Percentiles rank a stretch among this genome's conserved stretches.
These are phyloP conservation scores for Stipa capillata DNA, from an alignment of 176 grass and related monocot species.

Conservation along the genomic window DNA sequence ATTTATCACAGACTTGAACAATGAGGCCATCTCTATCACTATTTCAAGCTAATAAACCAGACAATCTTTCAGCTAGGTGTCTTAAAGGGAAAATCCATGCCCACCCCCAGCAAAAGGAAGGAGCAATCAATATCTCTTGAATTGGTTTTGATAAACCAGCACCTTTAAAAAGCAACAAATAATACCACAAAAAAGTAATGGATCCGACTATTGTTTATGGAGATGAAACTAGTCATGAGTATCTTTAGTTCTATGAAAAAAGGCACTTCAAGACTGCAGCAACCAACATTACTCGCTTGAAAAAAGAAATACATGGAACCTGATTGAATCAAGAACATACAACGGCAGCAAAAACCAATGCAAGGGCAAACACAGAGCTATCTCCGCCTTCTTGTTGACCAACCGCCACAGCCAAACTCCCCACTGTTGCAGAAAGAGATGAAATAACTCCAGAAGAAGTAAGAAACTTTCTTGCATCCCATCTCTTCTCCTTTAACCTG, in stretches of 20 bases:
- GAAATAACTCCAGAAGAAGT: slow-evolving; percentile 85
- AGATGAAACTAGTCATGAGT: not conserved
- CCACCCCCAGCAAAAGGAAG: not conserved
- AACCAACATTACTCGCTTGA: not conserved
- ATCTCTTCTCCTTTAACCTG: slow-evolving; percentile 99
- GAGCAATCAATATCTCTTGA: not conserved
- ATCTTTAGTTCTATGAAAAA: not conserved
- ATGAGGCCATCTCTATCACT: not conserved
- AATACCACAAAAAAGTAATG: not conserved
- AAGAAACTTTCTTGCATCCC: slow-evolving; percentile 86
- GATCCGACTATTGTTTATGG: not conserved
- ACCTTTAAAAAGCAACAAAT: not conserved
- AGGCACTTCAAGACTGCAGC: not conserved
- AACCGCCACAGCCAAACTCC: slow-evolving; percentile 55
- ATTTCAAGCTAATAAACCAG: not conserved
- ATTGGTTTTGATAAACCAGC: not conserved
- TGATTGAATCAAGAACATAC: slow-evolving; percentile 42
- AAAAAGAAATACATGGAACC: slow-evolving; percentile 21
- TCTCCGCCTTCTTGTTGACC: slow-evolving; percentile 71
- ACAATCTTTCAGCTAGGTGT: not conserved
- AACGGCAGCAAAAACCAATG: slow-evolving; percentile 76
- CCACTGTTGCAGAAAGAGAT: slow-evolving; percentile 79
- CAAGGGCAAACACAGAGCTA: slow-evolving; percentile 74
- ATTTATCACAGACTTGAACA: not conserved
- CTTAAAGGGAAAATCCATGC: not conserved